Evolutionary conservation across 1,284 basidiomycete genomes (phyloP), one percentile per base, ranked within the genome.

Genomic region (Porodaedalea pini): DNA sequence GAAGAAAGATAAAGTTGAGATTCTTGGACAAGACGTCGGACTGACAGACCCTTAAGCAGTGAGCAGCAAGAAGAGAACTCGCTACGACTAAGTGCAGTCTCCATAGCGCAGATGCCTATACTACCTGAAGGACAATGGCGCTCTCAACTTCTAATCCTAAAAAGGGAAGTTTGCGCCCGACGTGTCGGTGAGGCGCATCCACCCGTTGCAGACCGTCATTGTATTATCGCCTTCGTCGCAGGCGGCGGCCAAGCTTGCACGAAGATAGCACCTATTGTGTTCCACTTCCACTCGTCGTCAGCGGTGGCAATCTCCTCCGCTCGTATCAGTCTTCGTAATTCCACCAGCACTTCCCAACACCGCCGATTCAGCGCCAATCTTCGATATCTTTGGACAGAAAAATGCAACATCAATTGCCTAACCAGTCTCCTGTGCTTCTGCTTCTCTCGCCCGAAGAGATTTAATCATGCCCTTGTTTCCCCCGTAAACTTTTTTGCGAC

Each of bases 251-350:
- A 57, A 57, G 47, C 55, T 10, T 34, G 31, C 29, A 60, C 58
- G 49, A 60, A 60, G 54, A 60, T 56, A 53, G 58, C 36, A 40
- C 43, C 43, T 49, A 44, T 60, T 60, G 58, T 60, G 45, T 51
- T 60, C 40, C 43, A 21, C 19, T 41, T 47, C 37, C 27, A 39
- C 51, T 56, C 49, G 58, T 60, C 50, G 50, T 51, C 54, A 60
- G 31, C 50, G 19, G 11, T 45, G 32, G 31, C 56, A 43, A 47
- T 39, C 52, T 43, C 47, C 58, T 41, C 54, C 34, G 48, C 32
- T 51, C 31, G 48, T 40, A 51, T 43, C 41, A 43, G n/a, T 44
- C 48, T 48, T 54, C 43, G 34, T 47, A 6, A 44, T 19, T 43
- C 34, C 23, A n/a, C 36, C 32, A 32, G 43, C 27, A 31, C 1